Percentiles rank a stretch among this genome's conserved stretches.
These are phyloP conservation scores for Pythium dissimile DNA, from an alignment of 352 stramenopile species.

Conservation along the genomic window DNA sequence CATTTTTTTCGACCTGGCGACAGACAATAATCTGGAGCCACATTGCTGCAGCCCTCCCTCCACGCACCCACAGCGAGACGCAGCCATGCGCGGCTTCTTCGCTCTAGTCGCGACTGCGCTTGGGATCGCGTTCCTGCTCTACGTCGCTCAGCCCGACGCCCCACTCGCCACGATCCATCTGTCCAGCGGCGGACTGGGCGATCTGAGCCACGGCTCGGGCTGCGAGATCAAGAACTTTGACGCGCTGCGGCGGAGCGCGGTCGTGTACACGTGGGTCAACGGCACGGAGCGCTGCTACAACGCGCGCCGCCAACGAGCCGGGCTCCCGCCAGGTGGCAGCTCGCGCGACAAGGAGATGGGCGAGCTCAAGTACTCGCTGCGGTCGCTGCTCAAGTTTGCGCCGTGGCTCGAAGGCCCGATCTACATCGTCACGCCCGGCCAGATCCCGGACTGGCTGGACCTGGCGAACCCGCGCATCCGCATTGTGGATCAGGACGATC, in stretches of 20 bases:
- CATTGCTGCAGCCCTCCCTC: not conserved
- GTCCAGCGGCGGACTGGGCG: slow-evolving; percentile 34
- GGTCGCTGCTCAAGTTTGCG: slow-evolving; percentile 74
- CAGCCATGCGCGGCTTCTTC: slow-evolving; percentile 44
- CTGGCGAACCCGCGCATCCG: slow-evolving; percentile 57
- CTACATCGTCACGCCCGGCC: slow-evolving; percentile 79
- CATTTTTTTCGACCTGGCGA: not conserved
- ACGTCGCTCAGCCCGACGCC: slow-evolving; percentile 44
- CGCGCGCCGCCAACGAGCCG: slow-evolving; percentile 41
- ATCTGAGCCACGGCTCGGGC: slow-evolving; percentile 26
- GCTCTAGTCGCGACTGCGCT: slow-evolving; percentile 46
- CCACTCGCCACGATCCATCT: slow-evolving; percentile 48
- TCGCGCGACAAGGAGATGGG: slow-evolving; percentile 83
- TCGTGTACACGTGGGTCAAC: slow-evolving; percentile 89
- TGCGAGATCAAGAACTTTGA: slow-evolving; percentile 75
- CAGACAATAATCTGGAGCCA: not conserved
- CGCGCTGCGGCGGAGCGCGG: slow-evolving; percentile 50
- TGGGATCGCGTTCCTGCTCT: slow-evolving; percentile 44
- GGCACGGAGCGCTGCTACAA: slow-evolving; percentile 81
- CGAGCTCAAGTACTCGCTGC: slow-evolving; percentile 84
- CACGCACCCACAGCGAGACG: not conserved
- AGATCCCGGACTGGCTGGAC: slow-evolving; percentile 83
- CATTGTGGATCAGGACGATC: slow-evolving; percentile 74
- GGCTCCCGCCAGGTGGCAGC: slow-evolving; percentile 52
- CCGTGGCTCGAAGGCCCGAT: slow-evolving; percentile 79